Evolutionary conservation across 2,329 filamentous ascomycete genomes (phyloP), one percentile per base, ranked within the genome.

Genomic region (Colletotrichum lini): DNA sequence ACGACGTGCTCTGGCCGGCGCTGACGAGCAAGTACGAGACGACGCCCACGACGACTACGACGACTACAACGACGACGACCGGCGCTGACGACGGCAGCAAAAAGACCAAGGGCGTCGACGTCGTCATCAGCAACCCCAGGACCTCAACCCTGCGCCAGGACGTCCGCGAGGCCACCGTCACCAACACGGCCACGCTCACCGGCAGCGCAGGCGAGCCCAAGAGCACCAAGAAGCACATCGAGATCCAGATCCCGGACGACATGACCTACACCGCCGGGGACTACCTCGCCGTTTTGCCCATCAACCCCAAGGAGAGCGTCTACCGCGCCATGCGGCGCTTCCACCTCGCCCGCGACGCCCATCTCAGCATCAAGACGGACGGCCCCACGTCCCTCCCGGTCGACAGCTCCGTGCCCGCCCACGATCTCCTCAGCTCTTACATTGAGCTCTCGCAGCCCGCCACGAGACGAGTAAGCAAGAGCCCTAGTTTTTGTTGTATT

Each of bases 361-460:
- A 89, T 71, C 81, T 94, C 45, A 90, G 87, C 10, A 90, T 94
- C 61, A 81, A 82, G 6, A 85, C 86, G 16, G 82, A 84, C 7
- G 80, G 84, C 0, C 85, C 84, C 53, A 88, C 87, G 0, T 83
- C 84, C 0, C 83, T 92, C 10, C 91, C 91, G 0, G 86, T 86
- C 0, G 83, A 85, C 45, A 81, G 82, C 1, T 87, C 89, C 0
- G 84, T 94, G 4, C 88, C 91, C 0, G 91, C 90, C 0, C 84
- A 85, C 23, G 89, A 91, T 70, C 83, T 95, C 0, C 84, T 95
- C 5, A 87, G 89, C 2, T 90, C 90, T 0, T 94, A 94, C 72
- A 89, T 95, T 1, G 93, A 96, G 80, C 85, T 95, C 1, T 87
- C 87, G 4, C 92, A 93, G 75, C 92, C 92, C 0, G 92, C 91